These are phyloP conservation scores for Citrus cavaleriei DNA, from an alignment of 345 rosid genomes.

Conservation along the genomic window DNA sequence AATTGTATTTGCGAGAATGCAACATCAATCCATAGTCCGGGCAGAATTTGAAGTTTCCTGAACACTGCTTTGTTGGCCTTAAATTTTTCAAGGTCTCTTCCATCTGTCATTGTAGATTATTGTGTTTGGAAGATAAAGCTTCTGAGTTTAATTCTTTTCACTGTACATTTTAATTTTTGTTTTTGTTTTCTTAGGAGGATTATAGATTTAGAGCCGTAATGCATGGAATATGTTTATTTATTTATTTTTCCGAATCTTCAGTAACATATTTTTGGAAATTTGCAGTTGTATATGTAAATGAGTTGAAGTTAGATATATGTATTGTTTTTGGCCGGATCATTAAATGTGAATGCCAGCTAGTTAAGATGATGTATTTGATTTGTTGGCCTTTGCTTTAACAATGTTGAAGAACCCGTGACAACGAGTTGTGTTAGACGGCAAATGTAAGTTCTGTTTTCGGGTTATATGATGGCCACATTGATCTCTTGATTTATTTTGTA, in stretches of 20 bases:
- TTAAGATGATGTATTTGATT: not conserved
- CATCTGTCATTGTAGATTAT: constrained; percentile 5
- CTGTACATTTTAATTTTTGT: constrained; percentile 11
- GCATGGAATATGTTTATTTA: not conserved
- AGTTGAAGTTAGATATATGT: not conserved
- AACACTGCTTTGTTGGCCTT: not conserved
- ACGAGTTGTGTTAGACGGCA: not conserved
- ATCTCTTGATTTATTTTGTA: too few species aligned
- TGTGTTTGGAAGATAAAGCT: not conserved
- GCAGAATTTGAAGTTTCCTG: not conserved
- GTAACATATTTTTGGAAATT: not conserved
- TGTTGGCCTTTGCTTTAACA: not conserved
- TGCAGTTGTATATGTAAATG: constrained; percentile 11
- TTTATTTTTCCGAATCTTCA: not conserved
- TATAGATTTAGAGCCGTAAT: constrained; percentile 6
- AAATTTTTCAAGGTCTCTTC: constrained; percentile 1
- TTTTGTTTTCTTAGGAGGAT: constrained; percentile 17
- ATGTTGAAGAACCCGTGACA: not conserved
- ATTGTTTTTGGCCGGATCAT: not conserved
- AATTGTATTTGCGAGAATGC: constrained; percentile 58
- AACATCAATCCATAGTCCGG: constrained; percentile 58
- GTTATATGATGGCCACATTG: not conserved
- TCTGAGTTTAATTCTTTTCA: constrained; percentile 9
- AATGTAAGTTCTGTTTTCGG: not conserved
- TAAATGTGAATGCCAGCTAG: not conserved